phyloP scores from a whole-genome alignment of 1,139 yeast genomes.

The Taiozyma sp. region DNA sequence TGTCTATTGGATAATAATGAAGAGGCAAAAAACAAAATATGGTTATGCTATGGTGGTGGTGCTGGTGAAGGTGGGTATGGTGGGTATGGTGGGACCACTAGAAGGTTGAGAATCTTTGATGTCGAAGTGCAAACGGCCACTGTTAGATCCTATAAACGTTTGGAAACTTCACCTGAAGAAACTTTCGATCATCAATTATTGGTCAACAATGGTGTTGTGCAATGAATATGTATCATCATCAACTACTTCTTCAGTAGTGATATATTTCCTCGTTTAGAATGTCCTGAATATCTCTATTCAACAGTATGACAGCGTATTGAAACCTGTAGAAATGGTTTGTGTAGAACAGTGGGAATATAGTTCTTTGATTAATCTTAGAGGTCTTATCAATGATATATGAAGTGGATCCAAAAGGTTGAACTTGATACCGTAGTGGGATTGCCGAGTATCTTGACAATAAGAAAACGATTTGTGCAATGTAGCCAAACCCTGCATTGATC shows the following conservation, averaged over 20 bases:
- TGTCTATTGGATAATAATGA: constrained; percentile 51
- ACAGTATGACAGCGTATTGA: constrained; percentile 45
- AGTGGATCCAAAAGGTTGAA: constrained; percentile 45
- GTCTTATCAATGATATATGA: constrained; percentile 48
- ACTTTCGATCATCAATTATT: constrained; percentile 55
- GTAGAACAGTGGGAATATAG: constrained; percentile 44
- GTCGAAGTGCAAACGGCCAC: constrained; percentile 48
- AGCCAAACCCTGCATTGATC: constrained; percentile 47
- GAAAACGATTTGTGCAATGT: constrained; percentile 39
- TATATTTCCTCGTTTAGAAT: constrained; percentile 31
- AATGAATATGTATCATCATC: background rate
- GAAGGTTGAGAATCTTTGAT: constrained; percentile 72
- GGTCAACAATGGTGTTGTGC: constrained; percentile 32
- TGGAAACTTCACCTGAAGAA: constrained; percentile 47
- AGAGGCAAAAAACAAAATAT: constrained; percentile 40
- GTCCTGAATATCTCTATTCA: constrained; percentile 48
- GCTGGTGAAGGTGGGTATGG: constrained; percentile 94
- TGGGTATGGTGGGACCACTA: constrained; percentile 79
- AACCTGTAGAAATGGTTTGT: constrained; percentile 44
- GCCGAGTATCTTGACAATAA: constrained; percentile 39
- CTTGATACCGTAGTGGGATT: constrained; percentile 47
- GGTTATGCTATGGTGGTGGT: constrained; percentile 95
- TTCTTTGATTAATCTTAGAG: constrained; percentile 38
- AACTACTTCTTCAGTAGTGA: constrained; percentile 2
- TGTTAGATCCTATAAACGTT: constrained; percentile 72